Conservation (phyloP, 2,329 filamentous ascomycete species). For the Penicillium freii region DNA sequence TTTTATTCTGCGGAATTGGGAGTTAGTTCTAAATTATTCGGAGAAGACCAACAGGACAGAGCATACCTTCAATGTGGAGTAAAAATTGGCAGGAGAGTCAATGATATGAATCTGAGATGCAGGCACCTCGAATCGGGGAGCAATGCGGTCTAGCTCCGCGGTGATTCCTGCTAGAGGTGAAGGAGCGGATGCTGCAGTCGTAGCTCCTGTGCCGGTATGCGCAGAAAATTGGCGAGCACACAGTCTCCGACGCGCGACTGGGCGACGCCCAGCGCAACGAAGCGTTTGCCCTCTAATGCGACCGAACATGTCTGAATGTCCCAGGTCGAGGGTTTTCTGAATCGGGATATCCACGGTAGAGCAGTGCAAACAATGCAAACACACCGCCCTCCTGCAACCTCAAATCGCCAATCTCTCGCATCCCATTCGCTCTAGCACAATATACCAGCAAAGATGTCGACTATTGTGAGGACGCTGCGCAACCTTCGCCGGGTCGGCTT, state of each 20-base stretch:
- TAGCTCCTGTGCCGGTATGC: slow-evolving; percentile 27
- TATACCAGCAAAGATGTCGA: slow-evolving; percentile 71
- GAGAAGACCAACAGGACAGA: neutral
- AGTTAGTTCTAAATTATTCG: slow-evolving; percentile 2
- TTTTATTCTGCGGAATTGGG: slow-evolving; percentile 62
- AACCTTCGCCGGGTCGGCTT: slow-evolving; percentile 85
- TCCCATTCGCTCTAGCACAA: slow-evolving; percentile 15
- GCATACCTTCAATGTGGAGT: slow-evolving; percentile 77
- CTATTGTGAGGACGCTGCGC: slow-evolving; percentile 76
- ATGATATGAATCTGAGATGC: slow-evolving; percentile 79
- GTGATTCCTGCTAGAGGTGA: slow-evolving; percentile 60
- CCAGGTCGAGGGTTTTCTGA: slow-evolving; percentile 17
- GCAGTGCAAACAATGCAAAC: slow-evolving; percentile 41
- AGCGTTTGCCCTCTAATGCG: slow-evolving; percentile 40
- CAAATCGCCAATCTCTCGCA: slow-evolving; percentile 20
- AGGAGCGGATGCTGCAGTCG: slow-evolving; percentile 27
- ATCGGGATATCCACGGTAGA: slow-evolving; percentile 19
- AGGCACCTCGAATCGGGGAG: slow-evolving; percentile 83
- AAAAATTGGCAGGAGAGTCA: slow-evolving; percentile 81
- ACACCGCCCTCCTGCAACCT: slow-evolving; percentile 27
- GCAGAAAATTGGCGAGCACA: slow-evolving; percentile 41
- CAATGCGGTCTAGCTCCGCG: slow-evolving; percentile 78
- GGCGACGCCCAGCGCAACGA: slow-evolving; percentile 34
- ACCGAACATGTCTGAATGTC: slow-evolving; percentile 36
- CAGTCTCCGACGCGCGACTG: slow-evolving; percentile 32